Evolutionary conservation across 2,329 filamentous ascomycete genomes (phyloP), one percentile per base, ranked within the genome.

Genomic region (Fusarium sp.): DNA sequence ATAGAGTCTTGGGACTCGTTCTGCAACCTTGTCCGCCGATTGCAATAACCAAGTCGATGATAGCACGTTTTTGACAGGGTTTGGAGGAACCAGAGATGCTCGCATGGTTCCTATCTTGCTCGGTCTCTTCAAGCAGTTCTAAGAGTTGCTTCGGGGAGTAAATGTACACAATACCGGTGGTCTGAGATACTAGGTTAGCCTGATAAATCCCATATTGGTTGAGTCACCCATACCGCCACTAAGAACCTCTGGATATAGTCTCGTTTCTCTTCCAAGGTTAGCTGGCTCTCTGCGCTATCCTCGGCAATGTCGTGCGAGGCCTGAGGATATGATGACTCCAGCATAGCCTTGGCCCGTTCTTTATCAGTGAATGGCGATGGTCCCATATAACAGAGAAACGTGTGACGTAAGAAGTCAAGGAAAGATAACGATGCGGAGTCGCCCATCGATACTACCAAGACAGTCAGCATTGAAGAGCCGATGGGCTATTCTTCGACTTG

Each of bases 191-290:
- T 1, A 1, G 1, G 6, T 57, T 47, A 57, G 54, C 13, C 2
- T 8, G 1, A 24, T 20, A 4, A 1, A 3, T 24, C 4, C 11
- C 12, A 15, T 11, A 15, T 9, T 24, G 6, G 12, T 9, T 9
- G 3, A 16, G 3, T 16, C 1, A 13, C 1, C 3, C 39, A 24
- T 58, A 58, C 55, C 41, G 55, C 55, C 1, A 58, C 33, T 1
- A 58, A 30, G 20, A 58, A 58, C 8, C 55, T 58, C 2, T 58
- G 55, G 12, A 58, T 58, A 10, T 58, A 58, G 12, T 58, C 55
- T 30, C 55, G 31, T 22, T 58, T 50, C 20, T 58, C 55, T 24
- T 58, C 55, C 22, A 58, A 7, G 0, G 22, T 50, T 4, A 58
- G 24, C 1, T 58, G 41, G 2, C 41, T 30, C 0, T 58, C 41